Base-by-base conservation (phyloP, 257 asterid species). In the Oldenlandia corymbosa region DNA sequence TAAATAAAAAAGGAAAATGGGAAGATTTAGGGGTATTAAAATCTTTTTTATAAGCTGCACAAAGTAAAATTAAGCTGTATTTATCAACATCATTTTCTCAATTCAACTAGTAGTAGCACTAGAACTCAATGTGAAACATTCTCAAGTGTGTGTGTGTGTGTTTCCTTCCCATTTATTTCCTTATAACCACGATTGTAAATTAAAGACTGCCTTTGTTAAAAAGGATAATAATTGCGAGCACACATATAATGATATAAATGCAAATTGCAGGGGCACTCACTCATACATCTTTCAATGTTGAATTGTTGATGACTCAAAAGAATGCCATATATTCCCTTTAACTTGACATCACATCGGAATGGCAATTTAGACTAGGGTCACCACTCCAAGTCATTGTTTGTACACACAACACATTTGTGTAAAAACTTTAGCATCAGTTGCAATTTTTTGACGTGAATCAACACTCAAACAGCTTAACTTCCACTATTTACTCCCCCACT, bases 331-430 rank as follows among this genome's bases (percentile, higher is more conserved):
- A 5, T 32, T 28, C 39, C 66, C 43, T 21, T 5, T 45, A 27
- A 27, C 66, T 60, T 62, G 66, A 45, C 66, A 45, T 45, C 56
- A 62, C 41, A 45, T 39, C 2, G n/a, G 43, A 46, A 62, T 62
- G 55, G 56, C 55, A 7, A 10, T 10, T 0, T 18, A 16, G 34
- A 39, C 27, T 37, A 60, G 8, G 24, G 65, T 26, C 64, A 30
- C 17, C 53, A 14, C 32, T 34, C 64, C 34, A 16, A 23, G 8
- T 59, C 36, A 39, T 41, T 39, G 65, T 18, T 31, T 43, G 18
- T 45, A 16, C 26, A 30, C 30, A 54, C n/a, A 5, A 16, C n/a
- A n/a, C n/a, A n/a, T n/a, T n/a, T n/a, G n/a, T n/a, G 8, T 54
- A 3, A 4, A 51, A 51, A 28, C 26, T 9, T 51, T n/a, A n/a